Conservation (phyloP, 2,329 filamentous ascomycete genomes). For the Tolypocladium paradoxum region DNA sequence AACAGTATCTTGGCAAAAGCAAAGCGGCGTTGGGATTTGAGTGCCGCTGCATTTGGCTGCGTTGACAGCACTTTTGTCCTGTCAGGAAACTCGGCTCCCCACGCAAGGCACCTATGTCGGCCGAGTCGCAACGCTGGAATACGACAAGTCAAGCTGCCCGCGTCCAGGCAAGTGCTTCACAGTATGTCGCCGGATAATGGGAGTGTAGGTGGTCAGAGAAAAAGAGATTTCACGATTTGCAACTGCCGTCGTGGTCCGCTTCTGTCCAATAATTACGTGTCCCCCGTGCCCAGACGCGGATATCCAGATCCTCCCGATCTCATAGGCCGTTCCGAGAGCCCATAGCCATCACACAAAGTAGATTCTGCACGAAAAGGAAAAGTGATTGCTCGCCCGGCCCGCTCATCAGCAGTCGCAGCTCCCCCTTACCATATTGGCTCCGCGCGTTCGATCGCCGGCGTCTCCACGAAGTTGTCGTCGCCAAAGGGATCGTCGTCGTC, state of each 20-base stretch:
- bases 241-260: not conserved
- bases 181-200: not conserved
- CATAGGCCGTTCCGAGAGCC: not conserved
- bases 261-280: too few species aligned
- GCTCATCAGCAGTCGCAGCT: not conserved
- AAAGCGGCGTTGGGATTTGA: too few species aligned
- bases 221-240: not conserved
- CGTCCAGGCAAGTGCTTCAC: not conserved
- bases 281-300: too few species aligned
- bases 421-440: slow-evolving; percentile 19
- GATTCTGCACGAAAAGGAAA: not conserved
- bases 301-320: not conserved
- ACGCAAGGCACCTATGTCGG: too few species aligned
- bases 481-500: slow-evolving; percentile 83
- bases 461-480: slow-evolving; percentile 60
- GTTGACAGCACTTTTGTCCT: too few species aligned
- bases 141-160: not conserved
- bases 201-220: not conserved
- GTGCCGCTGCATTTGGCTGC: too few species aligned
- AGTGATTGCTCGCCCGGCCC: not conserved
- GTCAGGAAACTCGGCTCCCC: too few species aligned
- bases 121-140: not conserved
- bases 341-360: not conserved
- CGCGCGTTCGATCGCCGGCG: slow-evolving; percentile 17
- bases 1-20: not conserved